Percentiles rank a stretch among this genome's conserved stretches.
Conservation (phyloP, 139 green algal species). For the Pseudopediastrum boryanum region DNA sequence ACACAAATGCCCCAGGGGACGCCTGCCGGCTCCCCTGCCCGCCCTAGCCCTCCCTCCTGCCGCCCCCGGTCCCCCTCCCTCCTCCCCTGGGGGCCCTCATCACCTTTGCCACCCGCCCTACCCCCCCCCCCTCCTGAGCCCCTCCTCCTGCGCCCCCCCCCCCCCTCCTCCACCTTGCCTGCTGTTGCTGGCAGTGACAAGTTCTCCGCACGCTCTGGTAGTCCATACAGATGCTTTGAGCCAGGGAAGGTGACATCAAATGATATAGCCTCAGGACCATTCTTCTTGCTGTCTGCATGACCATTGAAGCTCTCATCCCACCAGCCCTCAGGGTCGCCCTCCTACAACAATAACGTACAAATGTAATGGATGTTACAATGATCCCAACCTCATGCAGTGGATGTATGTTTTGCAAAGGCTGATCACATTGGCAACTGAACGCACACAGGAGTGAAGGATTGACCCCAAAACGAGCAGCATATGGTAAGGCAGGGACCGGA, state of each 20-base stretch:
- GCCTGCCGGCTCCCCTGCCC: no score
- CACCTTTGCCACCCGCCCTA: no score
- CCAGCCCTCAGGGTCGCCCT: conserved; percentile 78
- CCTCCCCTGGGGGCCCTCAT: no score
- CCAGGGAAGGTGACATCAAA: conserved; percentile 90
- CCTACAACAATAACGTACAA: conserved; percentile 36
- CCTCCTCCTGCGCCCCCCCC: neutral
- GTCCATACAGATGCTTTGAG: conserved; percentile 88
- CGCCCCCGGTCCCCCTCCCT: no score
- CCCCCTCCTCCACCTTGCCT: neutral
- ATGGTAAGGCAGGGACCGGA: neutral
- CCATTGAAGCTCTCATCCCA: conserved; percentile 94
- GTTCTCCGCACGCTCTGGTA: conserved; percentile 90
- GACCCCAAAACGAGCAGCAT: neutral
- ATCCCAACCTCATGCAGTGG: neutral
- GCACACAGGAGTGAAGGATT: neutral
- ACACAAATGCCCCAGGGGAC: no score
- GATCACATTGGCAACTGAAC: no score
- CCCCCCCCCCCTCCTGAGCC: neutral
- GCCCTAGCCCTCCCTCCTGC: no score
- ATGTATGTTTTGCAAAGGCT: neutral
- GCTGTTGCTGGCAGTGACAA: conserved; percentile 76
- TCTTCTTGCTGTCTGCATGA: conserved; percentile 86
- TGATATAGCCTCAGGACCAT: conserved; percentile 88
- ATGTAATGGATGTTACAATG: neutral